Evolutionary conservation across 2,329 filamentous ascomycete genomes (phyloP).

Genomic region (Diplodia seriata): DNA sequence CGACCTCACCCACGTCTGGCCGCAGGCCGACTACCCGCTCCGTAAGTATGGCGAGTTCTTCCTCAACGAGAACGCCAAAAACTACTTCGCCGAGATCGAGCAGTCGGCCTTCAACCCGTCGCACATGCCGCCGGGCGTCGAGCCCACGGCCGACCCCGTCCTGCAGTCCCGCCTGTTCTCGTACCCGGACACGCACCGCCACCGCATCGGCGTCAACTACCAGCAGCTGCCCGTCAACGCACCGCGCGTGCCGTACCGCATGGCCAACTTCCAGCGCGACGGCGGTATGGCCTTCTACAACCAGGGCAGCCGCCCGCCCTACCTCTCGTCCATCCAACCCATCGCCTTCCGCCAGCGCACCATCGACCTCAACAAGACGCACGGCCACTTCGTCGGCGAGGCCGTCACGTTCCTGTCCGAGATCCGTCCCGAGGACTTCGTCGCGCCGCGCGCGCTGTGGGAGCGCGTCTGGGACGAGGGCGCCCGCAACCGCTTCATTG

Average conservation of each 20-base stretch:
- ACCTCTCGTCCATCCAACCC: constrained; percentile 61
- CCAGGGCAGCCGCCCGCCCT: constrained; percentile 65
- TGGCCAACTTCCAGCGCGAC: constrained; percentile 74
- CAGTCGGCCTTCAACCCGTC: constrained; percentile 73
- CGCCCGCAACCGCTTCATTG: constrained; percentile 65
- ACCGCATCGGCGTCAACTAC: constrained; percentile 65
- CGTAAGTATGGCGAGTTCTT: constrained; percentile 61
- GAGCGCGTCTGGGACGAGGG: constrained; percentile 67
- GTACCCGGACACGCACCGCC: constrained; percentile 70
- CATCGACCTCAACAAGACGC: constrained; percentile 58
- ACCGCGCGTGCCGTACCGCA: constrained; percentile 62
- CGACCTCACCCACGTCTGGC: constrained; percentile 63
- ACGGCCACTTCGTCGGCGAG: constrained; percentile 58
- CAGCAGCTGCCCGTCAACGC: constrained; percentile 64
- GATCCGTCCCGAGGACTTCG: constrained; percentile 62
- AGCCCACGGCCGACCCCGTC: constrained; percentile 73
- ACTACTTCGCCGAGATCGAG: constrained; percentile 72
- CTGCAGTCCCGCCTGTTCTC: constrained; percentile 74
- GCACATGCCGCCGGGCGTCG: constrained; percentile 70
- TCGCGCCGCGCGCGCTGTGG: constrained; percentile 65
- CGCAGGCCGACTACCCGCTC: constrained; percentile 59
- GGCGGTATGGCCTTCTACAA: constrained; percentile 74
- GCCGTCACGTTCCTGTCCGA: constrained; percentile 60
- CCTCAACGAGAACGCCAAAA: constrained; percentile 63
- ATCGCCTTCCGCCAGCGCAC: constrained; percentile 56